Percentiles rank a stretch among this genome's conserved stretches.
These are phyloP conservation scores for Aspergillus flavus DNA, from an alignment of 2,329 filamentous ascomycete species.

Conservation along the genomic window DNA sequence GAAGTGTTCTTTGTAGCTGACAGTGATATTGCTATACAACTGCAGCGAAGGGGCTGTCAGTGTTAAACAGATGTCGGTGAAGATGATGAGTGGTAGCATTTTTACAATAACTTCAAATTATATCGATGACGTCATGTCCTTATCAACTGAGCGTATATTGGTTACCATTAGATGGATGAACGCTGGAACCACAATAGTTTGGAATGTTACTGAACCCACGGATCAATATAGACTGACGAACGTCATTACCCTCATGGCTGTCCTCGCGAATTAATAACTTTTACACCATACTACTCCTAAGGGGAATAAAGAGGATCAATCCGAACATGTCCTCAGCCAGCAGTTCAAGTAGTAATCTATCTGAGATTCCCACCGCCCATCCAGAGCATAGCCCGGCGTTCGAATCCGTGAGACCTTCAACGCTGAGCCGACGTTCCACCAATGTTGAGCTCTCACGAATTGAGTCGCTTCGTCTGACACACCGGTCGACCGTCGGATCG, in stretches of 20 bases:
- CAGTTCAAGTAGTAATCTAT: background rate
- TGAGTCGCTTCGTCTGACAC: slow-evolving; percentile 30
- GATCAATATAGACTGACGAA: slow-evolving; percentile 6
- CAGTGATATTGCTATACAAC: too few relatives aligned
- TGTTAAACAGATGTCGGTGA: too few relatives aligned
- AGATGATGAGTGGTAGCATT: too few relatives aligned
- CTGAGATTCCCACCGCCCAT: slow-evolving; percentile 1
- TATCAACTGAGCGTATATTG: background rate
- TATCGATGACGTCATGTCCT: too few relatives aligned
- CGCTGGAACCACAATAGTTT: background rate
- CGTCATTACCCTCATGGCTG: slow-evolving; percentile 11
- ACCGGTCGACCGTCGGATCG: slow-evolving; percentile 31
- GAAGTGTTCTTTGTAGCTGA: too few relatives aligned
- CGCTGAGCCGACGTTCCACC: slow-evolving; percentile 24
- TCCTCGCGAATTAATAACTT: background rate
- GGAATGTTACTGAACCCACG: background rate
- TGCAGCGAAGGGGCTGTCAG: too few relatives aligned
- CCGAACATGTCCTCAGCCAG: background rate
- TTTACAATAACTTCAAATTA: too few relatives aligned
- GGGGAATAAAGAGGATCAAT: background rate
- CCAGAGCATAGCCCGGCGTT: background rate
- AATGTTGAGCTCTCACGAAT: slow-evolving; percentile 33
- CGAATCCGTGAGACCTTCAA: slow-evolving; percentile 4
- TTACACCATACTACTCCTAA: background rate
- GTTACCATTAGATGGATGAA: background rate